Evolutionary conservation across 2,329 filamentous ascomycete genomes (phyloP).

Genomic region (Colletotrichum filicis): DNA sequence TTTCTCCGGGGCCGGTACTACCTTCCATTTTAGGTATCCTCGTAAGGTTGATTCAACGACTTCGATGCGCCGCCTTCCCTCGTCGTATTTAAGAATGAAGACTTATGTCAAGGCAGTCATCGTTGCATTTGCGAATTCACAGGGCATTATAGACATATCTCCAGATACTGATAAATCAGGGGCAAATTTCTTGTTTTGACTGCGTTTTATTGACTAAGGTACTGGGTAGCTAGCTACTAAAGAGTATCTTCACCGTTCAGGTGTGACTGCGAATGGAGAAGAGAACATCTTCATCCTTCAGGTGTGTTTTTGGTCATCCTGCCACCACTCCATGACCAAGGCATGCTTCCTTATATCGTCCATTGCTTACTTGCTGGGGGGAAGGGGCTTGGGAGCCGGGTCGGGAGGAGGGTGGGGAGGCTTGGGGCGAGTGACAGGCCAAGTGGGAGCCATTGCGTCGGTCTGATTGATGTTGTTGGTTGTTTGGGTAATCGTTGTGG

Average conservation of each 20-base stretch:
- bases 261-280: neutral
- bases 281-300: neutral
- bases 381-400: neutral
- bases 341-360: neutral
- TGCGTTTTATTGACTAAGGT: neutral
- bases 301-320: neutral
- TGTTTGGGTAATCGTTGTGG: neutral
- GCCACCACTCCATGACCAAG: neutral
- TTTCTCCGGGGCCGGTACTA: neutral
- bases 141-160: neutral
- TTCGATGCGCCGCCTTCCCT: neutral
- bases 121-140: neutral
- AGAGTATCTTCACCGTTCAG: neutral
- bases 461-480: neutral
- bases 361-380: neutral
- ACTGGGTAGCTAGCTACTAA: neutral
- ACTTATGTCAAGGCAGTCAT: neutral
- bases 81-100: neutral
- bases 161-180: neutral
- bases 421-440: neutral
- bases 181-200: neutral
- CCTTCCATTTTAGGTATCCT: neutral
- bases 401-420: neutral
- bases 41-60: neutral
- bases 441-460: neutral